Evolutionary conservation across 2,329 filamentous ascomycete species (phyloP).

Genomic region (Fusarium nodosum): DNA sequence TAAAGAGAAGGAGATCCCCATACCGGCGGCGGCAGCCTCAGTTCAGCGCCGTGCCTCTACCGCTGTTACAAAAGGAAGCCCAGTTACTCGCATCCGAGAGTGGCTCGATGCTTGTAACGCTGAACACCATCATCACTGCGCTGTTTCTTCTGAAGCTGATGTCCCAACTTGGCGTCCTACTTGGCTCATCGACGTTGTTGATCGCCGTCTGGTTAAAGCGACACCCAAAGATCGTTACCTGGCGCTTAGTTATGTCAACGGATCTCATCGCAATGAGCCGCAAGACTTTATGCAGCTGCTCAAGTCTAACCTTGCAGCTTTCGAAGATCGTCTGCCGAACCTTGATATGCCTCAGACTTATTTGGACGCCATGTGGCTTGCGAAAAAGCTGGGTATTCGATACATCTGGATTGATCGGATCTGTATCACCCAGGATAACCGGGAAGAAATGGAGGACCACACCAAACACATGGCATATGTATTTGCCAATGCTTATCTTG

Average conservation of each 20-base stretch:
- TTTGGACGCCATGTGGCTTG: constrained; percentile 61
- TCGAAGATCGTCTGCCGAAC: constrained; percentile 55
- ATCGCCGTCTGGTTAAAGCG: constrained; percentile 56
- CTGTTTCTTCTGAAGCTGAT: constrained; percentile 45
- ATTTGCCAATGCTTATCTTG: constrained; percentile 61
- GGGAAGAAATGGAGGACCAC: constrained; percentile 56
- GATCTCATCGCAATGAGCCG: constrained; percentile 49
- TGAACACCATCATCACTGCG: constrained; percentile 60
- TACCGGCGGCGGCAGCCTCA: constrained; percentile 40
- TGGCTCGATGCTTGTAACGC: constrained; percentile 61
- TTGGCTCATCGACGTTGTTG: constrained; percentile 59
- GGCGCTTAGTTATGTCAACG: constrained; percentile 63
- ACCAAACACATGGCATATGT: constrained; percentile 61
- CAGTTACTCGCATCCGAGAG: constrained; percentile 57
- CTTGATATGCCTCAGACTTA: constrained; percentile 58
- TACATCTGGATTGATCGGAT: constrained; percentile 63
- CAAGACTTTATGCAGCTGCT: constrained; percentile 53
- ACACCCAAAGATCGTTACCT: constrained; percentile 58
- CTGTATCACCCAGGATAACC: constrained; percentile 62
- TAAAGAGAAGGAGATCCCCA: constrained; percentile 44
- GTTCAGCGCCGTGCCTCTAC: constrained; percentile 53
- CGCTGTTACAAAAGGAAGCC: constrained; percentile 52
- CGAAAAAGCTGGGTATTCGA: constrained; percentile 59
- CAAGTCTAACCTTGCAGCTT: constrained; percentile 55
- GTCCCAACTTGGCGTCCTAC: constrained; percentile 56